Conservation (phyloP, 768 basidiomycete genomes). For the Collybia sordida region DNA sequence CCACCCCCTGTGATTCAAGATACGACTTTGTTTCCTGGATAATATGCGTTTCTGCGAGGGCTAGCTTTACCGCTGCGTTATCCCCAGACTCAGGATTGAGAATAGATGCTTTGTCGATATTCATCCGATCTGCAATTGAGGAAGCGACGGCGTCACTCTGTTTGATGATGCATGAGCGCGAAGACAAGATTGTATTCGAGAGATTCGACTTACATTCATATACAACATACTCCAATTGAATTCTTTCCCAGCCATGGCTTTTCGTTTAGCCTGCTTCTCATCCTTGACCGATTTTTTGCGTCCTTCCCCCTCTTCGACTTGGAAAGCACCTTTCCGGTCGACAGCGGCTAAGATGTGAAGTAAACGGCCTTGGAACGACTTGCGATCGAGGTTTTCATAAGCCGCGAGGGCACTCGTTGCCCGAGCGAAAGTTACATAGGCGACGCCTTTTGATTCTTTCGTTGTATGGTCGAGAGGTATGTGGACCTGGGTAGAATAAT, state of each 20-base stretch:
- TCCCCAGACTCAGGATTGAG: conserved; percentile 76
- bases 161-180: conserved; percentile 10
- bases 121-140: conserved; percentile 88
- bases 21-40: conserved; percentile 93
- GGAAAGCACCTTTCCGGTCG: conserved; percentile 52
- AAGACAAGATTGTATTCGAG: conserved; percentile 14
- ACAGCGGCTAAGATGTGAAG: conserved; percentile 89
- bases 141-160: conserved; percentile 93
- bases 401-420: conserved; percentile 56
- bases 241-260: conserved; percentile 67
- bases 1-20: conserved; percentile 75
- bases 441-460: conserved; percentile 49
- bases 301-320: conserved; percentile 41
- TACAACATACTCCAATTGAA: conserved; percentile 95
- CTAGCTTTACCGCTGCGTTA: conserved; percentile 89
- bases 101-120: conserved; percentile 82
- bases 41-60: conserved; percentile 94
- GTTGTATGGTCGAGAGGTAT: conserved; percentile 45
- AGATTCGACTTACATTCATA: conserved; percentile 82
- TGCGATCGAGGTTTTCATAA: conserved; percentile 76
- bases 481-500: conserved; percentile 36
- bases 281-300: conserved; percentile 56
- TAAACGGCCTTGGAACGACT: conserved; percentile 87
- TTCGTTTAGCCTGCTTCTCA: conserved; percentile 62
- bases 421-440: conserved; percentile 47